Percentiles rank a stretch among this genome's conserved stretches.
Conservation (phyloP, 169 alveolate species). For the Cytauxzoon felis region DNA sequence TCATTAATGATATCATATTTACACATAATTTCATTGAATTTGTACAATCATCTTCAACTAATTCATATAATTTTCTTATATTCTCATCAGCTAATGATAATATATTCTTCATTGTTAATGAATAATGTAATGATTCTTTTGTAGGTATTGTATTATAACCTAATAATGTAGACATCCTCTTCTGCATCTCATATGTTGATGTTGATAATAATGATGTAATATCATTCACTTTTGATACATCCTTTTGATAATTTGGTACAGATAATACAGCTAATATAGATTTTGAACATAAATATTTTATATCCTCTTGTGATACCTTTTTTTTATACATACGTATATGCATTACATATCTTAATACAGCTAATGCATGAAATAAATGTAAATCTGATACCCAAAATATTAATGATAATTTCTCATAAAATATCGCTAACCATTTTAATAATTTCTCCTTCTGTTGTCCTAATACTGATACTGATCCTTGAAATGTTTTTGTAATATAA, state of each 20-base stretch:
- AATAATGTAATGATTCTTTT: constrained; percentile 77
- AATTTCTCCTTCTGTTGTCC: constrained; percentile 75
- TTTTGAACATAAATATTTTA: constrained; percentile 72
- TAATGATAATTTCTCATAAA: constrained; percentile 85
- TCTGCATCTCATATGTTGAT: constrained; percentile 75
- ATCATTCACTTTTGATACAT: constrained; percentile 50
- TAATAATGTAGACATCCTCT: constrained; percentile 76
- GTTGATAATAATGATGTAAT: constrained; percentile 39
- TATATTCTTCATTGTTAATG: constrained; percentile 72
- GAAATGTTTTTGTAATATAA: constrained; percentile 65
- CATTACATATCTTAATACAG: constrained; percentile 78
- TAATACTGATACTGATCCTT: constrained; percentile 51
- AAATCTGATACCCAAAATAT: constrained; percentile 89
- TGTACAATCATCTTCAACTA: constrained; percentile 70
- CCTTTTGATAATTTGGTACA: constrained; percentile 63
- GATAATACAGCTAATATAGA: constrained; percentile 84
- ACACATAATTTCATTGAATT: constrained; percentile 72
- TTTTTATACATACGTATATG: constrained; percentile 81
- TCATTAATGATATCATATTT: constrained; percentile 60
- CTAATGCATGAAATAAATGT: constrained; percentile 90
- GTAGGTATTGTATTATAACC: constrained; percentile 83
- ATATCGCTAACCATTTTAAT: constrained; percentile 83
- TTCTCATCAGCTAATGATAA: constrained; percentile 70
- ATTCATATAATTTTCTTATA: constrained; percentile 70
- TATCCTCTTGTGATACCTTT: constrained; percentile 74